Base-by-base conservation (phyloP, 192 early-diverging fungal genomes). In the Linnemannia exigua region DNA sequence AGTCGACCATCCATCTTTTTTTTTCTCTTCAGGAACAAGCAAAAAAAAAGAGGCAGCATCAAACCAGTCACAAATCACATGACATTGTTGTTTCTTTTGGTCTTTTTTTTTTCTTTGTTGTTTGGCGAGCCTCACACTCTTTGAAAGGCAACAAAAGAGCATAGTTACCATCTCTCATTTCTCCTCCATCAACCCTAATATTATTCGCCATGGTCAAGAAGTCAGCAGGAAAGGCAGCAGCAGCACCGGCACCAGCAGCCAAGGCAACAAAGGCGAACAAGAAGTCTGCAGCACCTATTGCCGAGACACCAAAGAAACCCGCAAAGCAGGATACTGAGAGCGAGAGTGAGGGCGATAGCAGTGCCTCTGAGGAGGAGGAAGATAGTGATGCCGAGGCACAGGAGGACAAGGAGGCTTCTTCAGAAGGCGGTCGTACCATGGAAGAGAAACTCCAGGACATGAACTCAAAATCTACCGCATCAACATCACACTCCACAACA, bases 51-150 rank as follows among this genome's bases (percentile, higher is more conserved):
- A 54, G 17, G 48, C 15, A 17, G 6, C 15, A 31, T 31, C 11
- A 17, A 63, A 31, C 25, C 58, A 31, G 58, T 63, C 58, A 63
- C 58, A 63, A 31, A 14, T 63, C 58, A 63, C 58, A 25, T 63
- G 58, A 7, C 28, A 63, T 63, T 63, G 58, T 63, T 63, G 58
- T 63, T 63, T 63, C 58, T 63, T 54, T 63, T 63, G 28, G 58
- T 63, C 58, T n/a, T 63, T 63, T 63, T 63, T 63, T 63, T 58
- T 63, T 63, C 28, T 63, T 63, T 63, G 58, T 63, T 63, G 58
- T 63, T 63, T 63, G 58, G 28, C 58, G 58, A 63, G 9, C 3
- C n/a, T n/a, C n/a, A 9, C 9, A 44, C 5, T 44, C 5, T 25
- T 63, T 31, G 25, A 7, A 61, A 61, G 28, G 0, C 25, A 31